A percentile compares a stretch with the other conserved stretches of the same genome.
These are phyloP conservation scores for Musa schizocarpa DNA, from an alignment of 176 grass and related monocot species.

Conservation along the genomic window DNA sequence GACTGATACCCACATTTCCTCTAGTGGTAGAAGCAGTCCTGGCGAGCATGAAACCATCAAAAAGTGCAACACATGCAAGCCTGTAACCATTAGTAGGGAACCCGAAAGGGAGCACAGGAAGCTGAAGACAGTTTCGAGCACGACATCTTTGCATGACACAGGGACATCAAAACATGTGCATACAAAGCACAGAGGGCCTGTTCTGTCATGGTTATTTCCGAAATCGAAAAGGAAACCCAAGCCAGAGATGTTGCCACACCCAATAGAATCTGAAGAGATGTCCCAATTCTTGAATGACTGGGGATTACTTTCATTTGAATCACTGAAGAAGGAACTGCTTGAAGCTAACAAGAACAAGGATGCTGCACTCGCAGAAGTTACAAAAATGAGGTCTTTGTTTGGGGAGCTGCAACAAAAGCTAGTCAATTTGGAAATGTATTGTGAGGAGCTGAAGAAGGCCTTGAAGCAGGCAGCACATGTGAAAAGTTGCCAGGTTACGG, in stretches of 20 bases:
- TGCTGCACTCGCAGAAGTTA: not conserved
- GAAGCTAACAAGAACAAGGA: not conserved
- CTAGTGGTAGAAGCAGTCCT: slow-evolving; percentile 38
- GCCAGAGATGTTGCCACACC: slow-evolving; percentile 56
- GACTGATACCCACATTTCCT: slow-evolving; percentile 31
- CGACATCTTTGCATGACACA: slow-evolving; percentile 21
- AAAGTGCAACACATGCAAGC: slow-evolving; percentile 73
- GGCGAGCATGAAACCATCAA: slow-evolving; percentile 35
- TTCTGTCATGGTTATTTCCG: slow-evolving; percentile 79
- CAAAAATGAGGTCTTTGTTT: not conserved
- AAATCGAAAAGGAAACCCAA: slow-evolving; percentile 65
- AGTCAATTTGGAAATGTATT: slow-evolving; percentile 38
- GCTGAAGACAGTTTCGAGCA: slow-evolving; percentile 29
- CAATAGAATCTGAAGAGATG: slow-evolving; percentile 48
- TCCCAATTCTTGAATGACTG: not conserved
- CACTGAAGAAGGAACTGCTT: not conserved
- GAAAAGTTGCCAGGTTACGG: slow-evolving; percentile 34
- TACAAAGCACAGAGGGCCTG: slow-evolving; percentile 47
- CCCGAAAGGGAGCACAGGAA: slow-evolving; percentile 34
- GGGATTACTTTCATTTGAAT: not conserved
- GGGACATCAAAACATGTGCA: slow-evolving; percentile 28
- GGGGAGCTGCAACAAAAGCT: not conserved
- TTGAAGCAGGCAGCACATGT: slow-evolving; percentile 53
- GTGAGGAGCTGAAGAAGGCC: slow-evolving; percentile 74
- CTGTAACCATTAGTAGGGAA: slow-evolving; percentile 56